Conservation (phyloP, 129 eudicot genomes). For the Pittosporum tobira region DNA sequence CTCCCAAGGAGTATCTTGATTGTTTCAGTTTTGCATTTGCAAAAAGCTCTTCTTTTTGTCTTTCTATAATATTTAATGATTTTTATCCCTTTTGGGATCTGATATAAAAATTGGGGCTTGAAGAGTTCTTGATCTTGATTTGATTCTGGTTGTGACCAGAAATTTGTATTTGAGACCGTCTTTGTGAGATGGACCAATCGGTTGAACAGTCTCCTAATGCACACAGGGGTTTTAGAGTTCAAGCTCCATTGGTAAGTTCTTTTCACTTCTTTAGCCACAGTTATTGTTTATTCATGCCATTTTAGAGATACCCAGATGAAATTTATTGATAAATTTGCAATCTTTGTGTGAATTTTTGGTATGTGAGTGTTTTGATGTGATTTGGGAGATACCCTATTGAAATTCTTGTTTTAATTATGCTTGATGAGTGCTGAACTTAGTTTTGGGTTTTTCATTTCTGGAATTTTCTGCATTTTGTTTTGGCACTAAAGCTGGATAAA, state of each 20-base stretch:
- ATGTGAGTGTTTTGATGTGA: conserved; percentile 7
- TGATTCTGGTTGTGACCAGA: conserved; percentile 13
- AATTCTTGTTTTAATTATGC: conserved; percentile 3
- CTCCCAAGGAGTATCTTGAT: conserved; percentile 21
- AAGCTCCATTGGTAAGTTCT: conserved; percentile 82
- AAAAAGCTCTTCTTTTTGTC: conserved; percentile 28
- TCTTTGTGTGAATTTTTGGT: conserved; percentile 8
- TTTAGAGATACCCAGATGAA: conserved; percentile 24
- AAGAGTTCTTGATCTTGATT: conserved; percentile 31
- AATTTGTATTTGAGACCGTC: conserved; percentile 22
- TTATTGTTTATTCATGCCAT: conserved; percentile 6
- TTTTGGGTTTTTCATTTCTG: not conserved
- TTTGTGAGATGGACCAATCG: conserved; percentile 56
- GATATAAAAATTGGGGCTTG: conserved; percentile 27
- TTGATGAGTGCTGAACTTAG: not conserved
- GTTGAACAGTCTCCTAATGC: conserved; percentile 75
- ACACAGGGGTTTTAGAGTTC: conserved; percentile 69
- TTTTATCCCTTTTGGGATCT: conserved; percentile 22
- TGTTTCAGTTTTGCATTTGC: conserved; percentile 19
- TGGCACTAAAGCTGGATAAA: not conserved
- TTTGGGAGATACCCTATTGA: conserved; percentile 16
- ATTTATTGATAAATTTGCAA: conserved; percentile 15
- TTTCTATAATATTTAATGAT: not conserved
- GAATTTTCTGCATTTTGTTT: conserved; percentile 1
- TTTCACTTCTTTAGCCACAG: conserved; percentile 15